Percentiles rank a stretch among this genome's conserved stretches.
phyloP scores from a whole-genome alignment of 148 eudicot species.

The Silene conica region DNA sequence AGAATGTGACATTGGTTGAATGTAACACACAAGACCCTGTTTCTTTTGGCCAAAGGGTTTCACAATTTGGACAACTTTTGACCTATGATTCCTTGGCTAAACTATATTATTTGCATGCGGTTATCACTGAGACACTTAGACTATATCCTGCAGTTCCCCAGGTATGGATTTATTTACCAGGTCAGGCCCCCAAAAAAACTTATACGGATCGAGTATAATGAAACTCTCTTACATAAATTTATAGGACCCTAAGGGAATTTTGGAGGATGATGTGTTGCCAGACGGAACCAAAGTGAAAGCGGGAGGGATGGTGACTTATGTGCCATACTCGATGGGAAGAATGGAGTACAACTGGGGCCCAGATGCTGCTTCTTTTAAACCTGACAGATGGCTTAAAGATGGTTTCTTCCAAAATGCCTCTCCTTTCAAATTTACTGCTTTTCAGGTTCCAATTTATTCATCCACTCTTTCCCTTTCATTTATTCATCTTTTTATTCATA shows the following conservation, averaged over 20 bases:
- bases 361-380: conserved; percentile 72
- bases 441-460: conserved; percentile 47
- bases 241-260: conserved; percentile 90
- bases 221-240: neutral
- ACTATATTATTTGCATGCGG: conserved; percentile 75
- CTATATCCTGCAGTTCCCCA: conserved; percentile 98
- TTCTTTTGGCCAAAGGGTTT: conserved; percentile 49
- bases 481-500: too few relatives aligned
- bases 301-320: conserved; percentile 98
- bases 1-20: conserved; percentile 39
- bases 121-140: conserved; percentile 89
- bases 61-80: conserved; percentile 60
- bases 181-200: neutral
- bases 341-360: conserved; percentile 99
- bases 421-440: conserved; percentile 95
- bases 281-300: conserved; percentile 95
- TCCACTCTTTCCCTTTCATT: too few relatives aligned
- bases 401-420: conserved; percentile 85
- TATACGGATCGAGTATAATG: too few relatives aligned
- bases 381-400: conserved; percentile 94
- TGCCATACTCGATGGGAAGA: conserved; percentile 96
- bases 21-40: conserved; percentile 43
- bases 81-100: conserved; percentile 70
- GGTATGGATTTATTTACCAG: conserved; percentile 30
- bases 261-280: conserved; percentile 79